phyloP scores from a whole-genome alignment of 2,329 filamentous ascomycete species.

The Diaporthe destruens region DNA sequence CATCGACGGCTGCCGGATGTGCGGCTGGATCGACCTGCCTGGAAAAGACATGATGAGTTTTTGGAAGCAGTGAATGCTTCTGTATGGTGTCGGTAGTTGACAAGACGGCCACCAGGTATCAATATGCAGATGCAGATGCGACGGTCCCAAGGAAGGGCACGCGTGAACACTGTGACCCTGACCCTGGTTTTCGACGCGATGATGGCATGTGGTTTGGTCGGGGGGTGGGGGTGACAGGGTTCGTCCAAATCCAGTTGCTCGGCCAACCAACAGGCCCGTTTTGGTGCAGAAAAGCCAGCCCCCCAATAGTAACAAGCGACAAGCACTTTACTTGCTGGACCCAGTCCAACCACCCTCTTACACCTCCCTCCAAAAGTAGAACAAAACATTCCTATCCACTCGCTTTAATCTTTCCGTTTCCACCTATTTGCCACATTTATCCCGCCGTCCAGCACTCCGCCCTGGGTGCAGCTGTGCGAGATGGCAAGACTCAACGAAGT shows the following conservation, averaged over 20 bases:
- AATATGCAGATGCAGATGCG: not conserved
- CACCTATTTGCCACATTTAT: slow-evolving; percentile 15
- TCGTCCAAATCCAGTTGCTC: not conserved
- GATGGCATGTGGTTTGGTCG: slow-evolving; percentile 4
- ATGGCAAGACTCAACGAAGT: slow-evolving; percentile 89
- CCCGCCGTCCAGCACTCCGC: slow-evolving; percentile 15
- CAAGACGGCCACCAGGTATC: not conserved
- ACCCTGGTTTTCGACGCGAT: slow-evolving; percentile 18
- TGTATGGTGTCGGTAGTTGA: not conserved
- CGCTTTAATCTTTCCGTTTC: not conserved
- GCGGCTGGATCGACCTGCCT: slow-evolving; percentile 67
- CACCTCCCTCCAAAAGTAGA: slow-evolving; percentile 27
- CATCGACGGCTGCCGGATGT: slow-evolving; percentile 73
- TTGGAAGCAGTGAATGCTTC: not conserved
- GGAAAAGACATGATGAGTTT: slow-evolving; percentile 66
- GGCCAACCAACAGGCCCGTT: slow-evolving; percentile 20
- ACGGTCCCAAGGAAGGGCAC: not conserved
- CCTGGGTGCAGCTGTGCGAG: slow-evolving; percentile 52
- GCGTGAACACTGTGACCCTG: slow-evolving; percentile 2
- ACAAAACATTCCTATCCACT: slow-evolving; percentile 34
- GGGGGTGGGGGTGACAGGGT: not conserved
- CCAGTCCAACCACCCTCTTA: slow-evolving; percentile 27
- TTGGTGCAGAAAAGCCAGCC: slow-evolving; percentile 34
- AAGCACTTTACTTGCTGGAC: slow-evolving; percentile 26
- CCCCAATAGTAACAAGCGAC: slow-evolving; percentile 25